phyloP scores from a whole-genome alignment of 371 early-diverging fungal genomes.

The Mucor piriformis region DNA sequence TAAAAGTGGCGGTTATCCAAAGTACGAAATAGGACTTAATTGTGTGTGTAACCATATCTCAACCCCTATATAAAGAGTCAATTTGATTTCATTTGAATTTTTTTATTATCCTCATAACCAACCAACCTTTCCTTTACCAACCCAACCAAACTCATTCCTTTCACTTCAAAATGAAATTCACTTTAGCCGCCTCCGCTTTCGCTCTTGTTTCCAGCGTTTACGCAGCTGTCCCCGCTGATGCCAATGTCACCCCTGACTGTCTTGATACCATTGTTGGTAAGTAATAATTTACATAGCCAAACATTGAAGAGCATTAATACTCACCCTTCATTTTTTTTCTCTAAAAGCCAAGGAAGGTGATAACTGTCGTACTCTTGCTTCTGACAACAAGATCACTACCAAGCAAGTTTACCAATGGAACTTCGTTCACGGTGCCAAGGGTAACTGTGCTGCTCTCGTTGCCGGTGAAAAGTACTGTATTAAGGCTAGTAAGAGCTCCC shows the following conservation, averaged over 20 bases:
- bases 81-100: not conserved
- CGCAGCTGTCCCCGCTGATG: constrained; percentile 2
- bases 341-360: constrained; percentile 22
- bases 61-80: constrained; percentile 5
- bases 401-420: constrained; percentile 22
- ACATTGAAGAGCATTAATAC: not conserved
- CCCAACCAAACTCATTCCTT: constrained; percentile 27
- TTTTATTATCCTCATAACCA: not conserved
- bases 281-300: not conserved
- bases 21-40: not conserved
- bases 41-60: not conserved
- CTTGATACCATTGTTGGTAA: constrained; percentile 23
- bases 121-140: constrained; percentile 1
- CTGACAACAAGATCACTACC: not conserved
- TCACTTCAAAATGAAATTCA: constrained; percentile 37
- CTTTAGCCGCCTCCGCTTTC: constrained; percentile 24
- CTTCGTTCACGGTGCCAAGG: not conserved
- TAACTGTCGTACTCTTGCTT: constrained; percentile 19
- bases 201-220: constrained; percentile 23
- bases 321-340: not conserved
- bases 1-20: constrained; percentile 4
- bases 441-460: constrained; percentile 13
- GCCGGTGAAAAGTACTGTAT: constrained; percentile 26
- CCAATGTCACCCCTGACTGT: not conserved
- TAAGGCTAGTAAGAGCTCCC: constrained; percentile 5